Base-by-base conservation (phyloP, 257 asterid genomes). In the Scutellaria galericulata region DNA sequence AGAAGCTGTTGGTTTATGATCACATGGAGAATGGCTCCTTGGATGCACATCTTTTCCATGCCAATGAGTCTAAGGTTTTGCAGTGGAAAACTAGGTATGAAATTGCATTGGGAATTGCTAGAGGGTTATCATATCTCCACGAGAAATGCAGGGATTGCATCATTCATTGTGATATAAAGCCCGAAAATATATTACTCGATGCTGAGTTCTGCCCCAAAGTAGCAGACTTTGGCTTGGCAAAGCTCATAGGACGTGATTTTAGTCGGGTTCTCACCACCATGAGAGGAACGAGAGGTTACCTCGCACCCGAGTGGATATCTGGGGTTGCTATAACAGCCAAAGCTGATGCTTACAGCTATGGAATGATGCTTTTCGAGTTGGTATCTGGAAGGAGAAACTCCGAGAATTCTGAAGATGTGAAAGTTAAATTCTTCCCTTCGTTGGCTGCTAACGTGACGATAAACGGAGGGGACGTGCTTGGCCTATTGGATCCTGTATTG, bases 61-160 rank as follows among this genome's bases (percentile, higher is more conserved):
- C 51, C 2, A 58, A 77, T 0, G 73, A 54, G n/a, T 20, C 82
- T 3, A 70, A 55, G 52, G 58, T 73, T 54, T 70, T 82, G 71
- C 47, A 57, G 3, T 82, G 89, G 87, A 80, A 50, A 59, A 80
- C 82, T 0, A 78, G 89, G 74, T 85, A 80, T 42, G 77, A 78
- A 22, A 73, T 85, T 10, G 82, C 85, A 6, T 27, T 85, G 27
- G 89, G 89, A 7, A 66, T 78, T 1, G 87, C 87, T 7, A 70
- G 87, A 67, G 89, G 89, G 45, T 35, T 85, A 72, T 70, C 72
- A 0, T 85, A 85, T 70, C 85, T 85, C 37, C 89, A 85, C 5
- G 89, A 85, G 77, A 80, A 82, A 72, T 85, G 89, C 62, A 61
- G 85, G 75, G 85, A 81, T 56, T 82, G 86, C 80, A 84, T 84